Evolutionary conservation across 768 basidiomycete genomes (phyloP).

Genomic region (Galerina sulciceps): DNA sequence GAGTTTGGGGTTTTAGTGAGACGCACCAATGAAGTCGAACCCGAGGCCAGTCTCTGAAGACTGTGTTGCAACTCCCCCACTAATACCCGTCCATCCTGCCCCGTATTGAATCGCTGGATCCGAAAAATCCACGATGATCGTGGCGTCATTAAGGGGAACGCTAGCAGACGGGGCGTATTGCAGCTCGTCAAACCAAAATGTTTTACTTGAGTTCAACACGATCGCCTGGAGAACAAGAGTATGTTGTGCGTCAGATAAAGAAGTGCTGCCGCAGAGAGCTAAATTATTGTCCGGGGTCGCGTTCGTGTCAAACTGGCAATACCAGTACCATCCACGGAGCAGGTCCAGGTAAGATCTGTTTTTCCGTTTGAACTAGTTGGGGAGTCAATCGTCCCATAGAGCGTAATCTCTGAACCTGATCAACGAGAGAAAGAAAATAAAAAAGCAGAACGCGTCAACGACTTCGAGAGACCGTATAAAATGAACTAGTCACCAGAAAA

Average conservation of each 20-base stretch:
- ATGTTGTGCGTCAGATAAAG: slow-evolving; percentile 7
- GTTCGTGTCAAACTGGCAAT: not conserved
- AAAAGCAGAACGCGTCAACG: no score
- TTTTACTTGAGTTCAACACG: not conserved
- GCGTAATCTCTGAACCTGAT: no score
- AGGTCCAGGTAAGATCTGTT: slow-evolving; percentile 16
- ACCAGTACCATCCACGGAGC: slow-evolving; percentile 15
- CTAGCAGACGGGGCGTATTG: slow-evolving; percentile 8
- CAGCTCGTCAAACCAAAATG: slow-evolving; percentile 16
- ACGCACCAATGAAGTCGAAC: not conserved
- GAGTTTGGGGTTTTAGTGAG: not conserved
- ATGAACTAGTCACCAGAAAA: no score
- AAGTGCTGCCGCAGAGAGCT: not conserved
- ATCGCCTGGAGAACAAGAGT: slow-evolving; percentile 8
- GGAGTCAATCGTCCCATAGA: slow-evolving; percentile 9
- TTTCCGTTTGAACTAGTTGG: not conserved
- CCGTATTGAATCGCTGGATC: slow-evolving; percentile 8
- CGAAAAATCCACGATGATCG: slow-evolving; percentile 1
- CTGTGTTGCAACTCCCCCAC: not conserved
- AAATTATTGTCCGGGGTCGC: slow-evolving; percentile 1
- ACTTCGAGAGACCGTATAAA: no score
- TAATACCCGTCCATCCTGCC: slow-evolving; percentile 1
- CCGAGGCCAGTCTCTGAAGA: not conserved
- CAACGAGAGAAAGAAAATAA: no score
- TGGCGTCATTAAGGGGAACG: slow-evolving; percentile 5